Evolutionary conservation across 2,329 filamentous ascomycete species (phyloP).

Genomic region (Cladobotryum mycophilum): DNA sequence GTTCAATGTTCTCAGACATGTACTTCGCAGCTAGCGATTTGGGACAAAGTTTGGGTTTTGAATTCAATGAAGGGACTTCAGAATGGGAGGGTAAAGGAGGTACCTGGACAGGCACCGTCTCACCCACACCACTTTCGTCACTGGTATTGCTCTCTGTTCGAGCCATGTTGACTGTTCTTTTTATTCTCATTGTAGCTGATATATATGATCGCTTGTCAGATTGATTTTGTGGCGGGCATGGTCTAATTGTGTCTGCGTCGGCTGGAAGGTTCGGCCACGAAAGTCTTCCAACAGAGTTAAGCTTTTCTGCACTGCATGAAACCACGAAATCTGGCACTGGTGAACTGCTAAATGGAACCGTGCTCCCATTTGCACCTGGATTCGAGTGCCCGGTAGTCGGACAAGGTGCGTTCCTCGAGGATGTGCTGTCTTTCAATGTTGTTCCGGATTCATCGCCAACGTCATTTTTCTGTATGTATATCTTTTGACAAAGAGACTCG

Average conservation of each 20-base stretch:
- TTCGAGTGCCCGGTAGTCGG: too few relatives aligned
- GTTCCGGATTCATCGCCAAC: neutral
- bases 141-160: slow-evolving; percentile 26
- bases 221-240: neutral
- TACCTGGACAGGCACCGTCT: slow-evolving; percentile 22
- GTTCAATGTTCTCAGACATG: slow-evolving; percentile 22
- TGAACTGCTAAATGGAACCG: too few relatives aligned
- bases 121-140: slow-evolving; percentile 19
- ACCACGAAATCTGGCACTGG: neutral
- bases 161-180: slow-evolving; percentile 26
- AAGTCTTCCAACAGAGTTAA: neutral
- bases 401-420: too few relatives aligned
- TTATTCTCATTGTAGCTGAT: slow-evolving; percentile 22
- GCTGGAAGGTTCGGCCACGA: neutral
- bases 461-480: slow-evolving; percentile 26
- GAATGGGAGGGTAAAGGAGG: slow-evolving; percentile 11
- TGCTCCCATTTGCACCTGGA: too few relatives aligned
- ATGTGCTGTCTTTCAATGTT: neutral
- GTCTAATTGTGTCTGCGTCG: neutral
- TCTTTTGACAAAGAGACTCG: slow-evolving; percentile 34
- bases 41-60: slow-evolving; percentile 8
- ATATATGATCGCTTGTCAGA: neutral
- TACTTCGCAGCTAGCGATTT: neutral
- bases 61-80: neutral
- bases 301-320: neutral